Evolutionary conservation across 2,329 filamentous ascomycete species (phyloP).

Genomic region (Paecilomyces niveus): DNA sequence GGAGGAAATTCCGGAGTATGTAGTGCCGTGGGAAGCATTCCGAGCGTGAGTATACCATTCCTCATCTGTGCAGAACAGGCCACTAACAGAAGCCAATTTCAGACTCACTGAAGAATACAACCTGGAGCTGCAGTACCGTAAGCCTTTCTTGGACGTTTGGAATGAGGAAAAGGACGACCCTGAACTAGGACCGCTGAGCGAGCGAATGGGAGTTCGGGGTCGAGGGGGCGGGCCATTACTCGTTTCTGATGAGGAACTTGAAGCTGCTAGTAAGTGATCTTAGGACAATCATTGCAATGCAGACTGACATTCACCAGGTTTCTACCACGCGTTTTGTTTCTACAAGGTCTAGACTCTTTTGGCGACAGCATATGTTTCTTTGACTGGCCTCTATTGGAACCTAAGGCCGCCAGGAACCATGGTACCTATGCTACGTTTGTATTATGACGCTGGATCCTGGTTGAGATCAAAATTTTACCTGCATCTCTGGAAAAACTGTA

Average conservation of each 20-base stretch:
- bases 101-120: conserved; percentile 89
- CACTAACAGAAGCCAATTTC: conserved; percentile 6
- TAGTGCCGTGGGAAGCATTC: conserved; percentile 97
- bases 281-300: background rate
- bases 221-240: conserved; percentile 58
- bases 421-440: background rate
- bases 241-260: conserved; percentile 81
- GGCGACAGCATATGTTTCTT: background rate
- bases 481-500: background rate
- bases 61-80: background rate
- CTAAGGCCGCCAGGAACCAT: background rate
- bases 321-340: conserved; percentile 94
- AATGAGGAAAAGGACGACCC: conserved; percentile 80
- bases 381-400: background rate
- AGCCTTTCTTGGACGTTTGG: conserved; percentile 86
- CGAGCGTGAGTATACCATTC: conserved; percentile 51
- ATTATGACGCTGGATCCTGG: background rate
- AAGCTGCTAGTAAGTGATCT: conserved; percentile 60
- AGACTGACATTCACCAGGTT: conserved; percentile 35
- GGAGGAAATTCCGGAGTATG: conserved; percentile 92
- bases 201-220: conserved; percentile 89
- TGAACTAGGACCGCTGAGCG: conserved; percentile 73
- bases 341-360: conserved; percentile 69
- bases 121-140: conserved; percentile 88
- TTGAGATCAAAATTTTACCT: background rate